Evolutionary conservation across 352 stramenopile species (phyloP).

Genomic region (Globisporangium barbulae): DNA sequence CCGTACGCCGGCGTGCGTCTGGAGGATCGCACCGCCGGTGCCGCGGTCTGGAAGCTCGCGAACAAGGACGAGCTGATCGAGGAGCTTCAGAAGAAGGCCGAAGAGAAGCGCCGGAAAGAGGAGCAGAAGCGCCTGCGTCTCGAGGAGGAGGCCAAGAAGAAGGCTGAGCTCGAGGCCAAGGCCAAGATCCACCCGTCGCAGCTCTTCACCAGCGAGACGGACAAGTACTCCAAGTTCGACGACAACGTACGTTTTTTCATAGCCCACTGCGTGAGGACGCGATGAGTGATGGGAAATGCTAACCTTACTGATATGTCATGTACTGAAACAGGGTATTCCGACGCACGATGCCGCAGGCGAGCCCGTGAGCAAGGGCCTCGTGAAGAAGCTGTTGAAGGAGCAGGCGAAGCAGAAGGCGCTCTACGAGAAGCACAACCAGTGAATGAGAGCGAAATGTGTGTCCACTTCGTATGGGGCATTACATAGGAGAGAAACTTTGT

Average conservation of each 20-base stretch:
- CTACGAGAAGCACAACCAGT: constrained; percentile 73
- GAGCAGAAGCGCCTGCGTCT: constrained; percentile 72
- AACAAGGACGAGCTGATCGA: constrained; percentile 86
- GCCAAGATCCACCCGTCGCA: constrained; percentile 90
- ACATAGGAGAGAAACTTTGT: neutral
- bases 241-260: constrained; percentile 48
- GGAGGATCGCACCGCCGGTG: constrained; percentile 70
- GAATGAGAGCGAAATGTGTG: neutral
- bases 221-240: constrained; percentile 92
- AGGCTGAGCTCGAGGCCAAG: constrained; percentile 80
- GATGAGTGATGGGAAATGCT: neutral
- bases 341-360: constrained; percentile 92
- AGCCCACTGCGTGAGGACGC: too few relatives aligned
- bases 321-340: constrained; percentile 81
- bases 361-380: constrained; percentile 92
- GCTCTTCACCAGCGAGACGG: constrained; percentile 89
- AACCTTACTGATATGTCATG: neutral
- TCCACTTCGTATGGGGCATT: neutral
- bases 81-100: constrained; percentile 73
- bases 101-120: constrained; percentile 79
- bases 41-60: constrained; percentile 89
- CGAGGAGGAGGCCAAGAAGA: constrained; percentile 72
- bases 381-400: constrained; percentile 98
- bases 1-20: constrained; percentile 85
- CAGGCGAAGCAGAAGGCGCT: constrained; percentile 94